These are phyloP conservation scores for Rutstroemia sp. DNA, from an alignment of 2,329 filamentous ascomycete genomes.

Conservation along the genomic window DNA sequence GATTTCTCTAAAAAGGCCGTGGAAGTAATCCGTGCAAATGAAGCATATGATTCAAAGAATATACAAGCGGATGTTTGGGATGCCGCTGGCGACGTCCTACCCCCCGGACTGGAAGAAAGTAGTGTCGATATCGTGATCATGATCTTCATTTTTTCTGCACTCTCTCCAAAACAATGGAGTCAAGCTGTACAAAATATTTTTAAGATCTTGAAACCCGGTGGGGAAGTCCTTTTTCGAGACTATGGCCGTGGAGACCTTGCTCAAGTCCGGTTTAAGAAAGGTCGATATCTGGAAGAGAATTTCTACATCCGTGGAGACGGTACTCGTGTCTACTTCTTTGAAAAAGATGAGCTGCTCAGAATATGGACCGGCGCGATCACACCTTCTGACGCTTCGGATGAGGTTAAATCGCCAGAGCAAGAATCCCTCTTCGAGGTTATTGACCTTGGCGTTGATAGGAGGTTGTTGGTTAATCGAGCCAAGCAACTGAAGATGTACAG, in stretches of 20 bases:
- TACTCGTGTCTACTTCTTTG: constrained; percentile 96
- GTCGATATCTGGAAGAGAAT: constrained; percentile 88
- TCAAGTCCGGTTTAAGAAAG: constrained; percentile 95
- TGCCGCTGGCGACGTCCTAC: constrained; percentile 63
- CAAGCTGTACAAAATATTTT: constrained; percentile 76
- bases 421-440: constrained; percentile 56
- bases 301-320: constrained; percentile 96
- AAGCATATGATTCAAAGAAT: constrained; percentile 61
- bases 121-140: constrained; percentile 87
- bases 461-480: constrained; percentile 86
- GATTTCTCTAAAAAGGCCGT: constrained; percentile 96
- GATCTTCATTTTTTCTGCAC: constrained; percentile 95
- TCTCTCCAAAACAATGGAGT: constrained; percentile 78
- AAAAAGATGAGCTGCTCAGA: constrained; percentile 67
- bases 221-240: constrained; percentile 90
- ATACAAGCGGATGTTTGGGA: constrained; percentile 97
- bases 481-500: constrained; percentile 95
- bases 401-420: constrained; percentile 10
- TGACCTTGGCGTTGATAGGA: constrained; percentile 76
- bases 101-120: constrained; percentile 67
- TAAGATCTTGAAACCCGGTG: constrained; percentile 79
- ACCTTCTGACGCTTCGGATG: constrained; percentile 8
- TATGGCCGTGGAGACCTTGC: constrained; percentile 94
- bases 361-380: constrained; percentile 60
- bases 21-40: constrained; percentile 78